phyloP scores from a whole-genome alignment of 805 yeast species.

The Ogataea nonfermentans region DNA sequence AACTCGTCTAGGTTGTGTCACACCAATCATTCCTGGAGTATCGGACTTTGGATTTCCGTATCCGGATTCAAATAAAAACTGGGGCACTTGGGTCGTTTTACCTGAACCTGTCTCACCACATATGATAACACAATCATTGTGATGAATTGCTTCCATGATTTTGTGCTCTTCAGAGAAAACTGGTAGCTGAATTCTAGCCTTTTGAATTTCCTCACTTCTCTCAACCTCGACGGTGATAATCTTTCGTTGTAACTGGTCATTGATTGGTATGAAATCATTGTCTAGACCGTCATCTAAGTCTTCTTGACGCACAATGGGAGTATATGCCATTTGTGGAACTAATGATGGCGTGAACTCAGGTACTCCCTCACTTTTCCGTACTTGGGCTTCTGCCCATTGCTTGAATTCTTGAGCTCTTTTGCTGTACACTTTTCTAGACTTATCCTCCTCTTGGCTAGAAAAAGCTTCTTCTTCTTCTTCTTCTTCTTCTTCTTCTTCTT shows the following conservation, averaged over 20 bases:
- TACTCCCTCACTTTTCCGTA: conserved; percentile 61
- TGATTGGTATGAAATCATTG: conserved; percentile 56
- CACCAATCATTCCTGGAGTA: conserved; percentile 91
- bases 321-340: conserved; percentile 50
- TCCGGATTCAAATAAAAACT: conserved; percentile 89
- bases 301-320: conserved; percentile 60
- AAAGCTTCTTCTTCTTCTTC: conserved; percentile 26
- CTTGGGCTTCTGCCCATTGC: conserved; percentile 82
- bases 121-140: conserved; percentile 83
- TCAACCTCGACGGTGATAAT: conserved; percentile 67
- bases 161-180: conserved; percentile 87
- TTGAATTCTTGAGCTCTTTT: conserved; percentile 66
- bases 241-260: conserved; percentile 51
- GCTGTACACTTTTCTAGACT: conserved; percentile 37
- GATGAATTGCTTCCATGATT: conserved; percentile 93
- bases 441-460: conserved; percentile 27
- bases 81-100: conserved; percentile 98
- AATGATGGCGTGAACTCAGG: conserved; percentile 47
- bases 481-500: conserved; percentile 27
- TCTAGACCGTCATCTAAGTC: conserved; percentile 71
- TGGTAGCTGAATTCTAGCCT: conserved; percentile 70
- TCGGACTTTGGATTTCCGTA: conserved; percentile 63
- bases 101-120: conserved; percentile 99
- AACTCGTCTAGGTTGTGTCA: conserved; percentile 94
- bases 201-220: conserved; percentile 65